Evolutionary conservation across 768 basidiomycete species (phyloP), one percentile per base, ranked within the genome.

Genomic region (Coprinopsis sp.): DNA sequence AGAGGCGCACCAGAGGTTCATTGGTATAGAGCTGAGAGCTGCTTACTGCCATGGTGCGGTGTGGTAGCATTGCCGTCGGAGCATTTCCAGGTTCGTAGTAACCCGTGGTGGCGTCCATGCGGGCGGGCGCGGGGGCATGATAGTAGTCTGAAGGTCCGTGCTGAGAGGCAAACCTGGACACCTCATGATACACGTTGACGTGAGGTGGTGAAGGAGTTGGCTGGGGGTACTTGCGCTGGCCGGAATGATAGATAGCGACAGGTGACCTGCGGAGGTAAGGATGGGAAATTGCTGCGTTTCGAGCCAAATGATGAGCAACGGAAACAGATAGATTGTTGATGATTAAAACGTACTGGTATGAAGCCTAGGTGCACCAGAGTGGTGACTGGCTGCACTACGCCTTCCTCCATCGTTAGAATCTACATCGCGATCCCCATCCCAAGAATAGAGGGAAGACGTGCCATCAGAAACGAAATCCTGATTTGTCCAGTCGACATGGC

Each of bases 51-150:
- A 42, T 42, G 40, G 40, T 29, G n/a, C 40, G 40, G 30, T 42
- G 40, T 11, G 40, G 40, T 18, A 42, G 40, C 27, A 42, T 28
- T 30, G 40, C 28, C 40, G 40, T 30, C 40, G 40, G 40, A 42
- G 27, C 27, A 18, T 24, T 16, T 12, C 40, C 40, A 30, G n/a
- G 8, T n/a, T 42, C 40, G 14, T 28, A 21, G 27, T 42, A 42
- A 42, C n/a, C 38, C 12, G 38, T 21, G 23, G 6, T 24, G 8
- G 8, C 18, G 5, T 30, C 40, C 40, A 42, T 42, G 40, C 40
- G 40, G 40, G 30, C 13, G 21, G 34, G 34, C 8, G 7, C 25
- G 28, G 40, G 18, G 7, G 24, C 14, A 4, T 27, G 24, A 28
- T 29, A 42, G 28, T 42, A 42, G 5, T 42, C 40, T 13, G 40